phyloP scores from a whole-genome alignment of 805 yeast species.

The Spathaspora boniae region DNA sequence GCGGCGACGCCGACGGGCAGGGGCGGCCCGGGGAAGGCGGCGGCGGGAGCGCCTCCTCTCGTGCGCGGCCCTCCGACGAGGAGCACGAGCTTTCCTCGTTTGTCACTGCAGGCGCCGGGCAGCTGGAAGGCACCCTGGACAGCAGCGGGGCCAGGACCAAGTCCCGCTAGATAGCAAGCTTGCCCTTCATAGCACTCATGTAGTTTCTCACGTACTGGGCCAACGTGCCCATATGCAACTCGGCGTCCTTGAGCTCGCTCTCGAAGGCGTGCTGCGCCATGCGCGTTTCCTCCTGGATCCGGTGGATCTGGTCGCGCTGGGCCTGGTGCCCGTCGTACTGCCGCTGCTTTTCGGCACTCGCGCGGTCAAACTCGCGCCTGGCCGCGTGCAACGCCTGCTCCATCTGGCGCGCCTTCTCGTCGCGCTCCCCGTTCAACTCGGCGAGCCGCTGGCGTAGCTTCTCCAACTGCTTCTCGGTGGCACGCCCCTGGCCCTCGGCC shows the following conservation, averaged over 20 bases:
- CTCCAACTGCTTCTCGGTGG: conserved; percentile 5
- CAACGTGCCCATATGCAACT: conserved; percentile 2
- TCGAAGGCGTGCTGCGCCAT: conserved; percentile 2
- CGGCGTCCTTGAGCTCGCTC: conserved; percentile 15
- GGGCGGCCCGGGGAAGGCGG: no score
- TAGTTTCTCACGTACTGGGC: conserved; percentile 4
- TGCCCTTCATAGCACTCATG: conserved; percentile 3
- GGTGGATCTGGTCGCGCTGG: conserved; percentile 1
- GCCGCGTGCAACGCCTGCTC: conserved; percentile 1
- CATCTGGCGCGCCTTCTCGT: neutral
- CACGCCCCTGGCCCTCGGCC: conserved; percentile 4
- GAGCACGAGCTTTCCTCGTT: no score
- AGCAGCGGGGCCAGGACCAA: neutral
- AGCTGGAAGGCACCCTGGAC: no score
- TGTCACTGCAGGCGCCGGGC: no score
- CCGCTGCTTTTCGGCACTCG: conserved; percentile 1
- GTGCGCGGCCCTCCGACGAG: no score
- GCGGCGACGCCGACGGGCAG: no score
- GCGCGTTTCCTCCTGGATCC: conserved; percentile 3
- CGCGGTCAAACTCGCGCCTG: conserved; percentile 3
- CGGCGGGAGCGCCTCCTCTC: no score
- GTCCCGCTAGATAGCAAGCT: neutral
- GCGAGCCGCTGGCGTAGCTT: conserved; percentile 3
- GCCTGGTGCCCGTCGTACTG: conserved; percentile 1
- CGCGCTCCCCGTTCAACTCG: conserved; percentile 2